Base-by-base conservation (phyloP, 257 asterid genomes). In the Schizonepeta tenuifolia region DNA sequence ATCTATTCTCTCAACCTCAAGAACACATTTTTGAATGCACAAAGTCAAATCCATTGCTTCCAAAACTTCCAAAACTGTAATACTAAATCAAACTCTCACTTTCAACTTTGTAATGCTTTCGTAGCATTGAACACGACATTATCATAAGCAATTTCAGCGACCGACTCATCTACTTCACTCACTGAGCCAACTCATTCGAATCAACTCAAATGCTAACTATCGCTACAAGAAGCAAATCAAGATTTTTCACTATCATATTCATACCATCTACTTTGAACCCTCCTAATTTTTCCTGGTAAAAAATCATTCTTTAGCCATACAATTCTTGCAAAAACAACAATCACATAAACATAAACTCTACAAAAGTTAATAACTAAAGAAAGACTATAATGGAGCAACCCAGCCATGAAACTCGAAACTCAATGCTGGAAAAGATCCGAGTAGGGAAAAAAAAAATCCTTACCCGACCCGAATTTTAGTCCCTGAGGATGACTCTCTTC, bases 401-500 rank as follows among this genome's bases (percentile, higher is more conserved):
- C n/a, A 50, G 11, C 6, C 10, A 51, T 20, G 28, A 53, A 53
- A 53, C 6, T 54, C 33, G 7, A 54, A 21, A 10, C 60, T 54
- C 60, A 54, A 54, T 21, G 60, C 60, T 55, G 10, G n/a, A 14
- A 18, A 66, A 0, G 36, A 63, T 43, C 28, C 7, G 54, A 49
- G 58, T 50, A 10, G n/a, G n/a, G n/a, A n/a, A n/a, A n/a, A n/a
- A n/a, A n/a, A 26, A 35, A 17, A 60, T 35, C 55, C 88, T 83
- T 72, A 88, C 95, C 85, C 17, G 77, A 58, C 40, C 35, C 18
- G 38, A 55, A 36, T 59, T 14, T 88, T 74, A 88, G 65, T 85
- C 89, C 74, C 77, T 75, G 82, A 90, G 85, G 50, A 90, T 86
- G 71, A 84, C 85, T 15, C 59, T 71, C 17, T 82, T 79, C 0